Base-by-base conservation (phyloP, 257 asterid genomes). In the Nicotiana otophora region DNA sequence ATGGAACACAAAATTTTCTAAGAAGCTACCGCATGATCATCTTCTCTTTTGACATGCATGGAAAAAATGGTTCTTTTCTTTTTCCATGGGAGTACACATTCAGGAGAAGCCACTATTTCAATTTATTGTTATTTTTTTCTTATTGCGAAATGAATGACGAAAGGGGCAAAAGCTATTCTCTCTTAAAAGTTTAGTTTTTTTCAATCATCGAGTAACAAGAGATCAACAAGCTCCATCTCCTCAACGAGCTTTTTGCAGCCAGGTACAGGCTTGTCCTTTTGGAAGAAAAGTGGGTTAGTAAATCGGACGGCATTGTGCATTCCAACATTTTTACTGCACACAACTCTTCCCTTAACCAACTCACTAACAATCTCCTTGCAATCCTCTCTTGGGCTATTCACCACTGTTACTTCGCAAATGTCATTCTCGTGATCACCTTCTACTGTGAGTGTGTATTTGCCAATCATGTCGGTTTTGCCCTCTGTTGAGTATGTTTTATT, bases 211-310 rank as follows among this genome's bases (percentile, higher is more conserved):
- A 63, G 62, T 26, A 74, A 26, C 0, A 7, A 1, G 2, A 28
- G 31, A 1, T 66, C 78, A 58, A 62, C 14, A 2, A 81, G 34
- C 39, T 74, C 88, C 86, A 90, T 5, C 4, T 86, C 84, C 4
- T 65, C 54, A 19, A 88, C 39, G 10, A 86, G 80, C 0, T 33
- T 5, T 26, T 5, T 11, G 88, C 93, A 90, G 2, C 61, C 58
- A 0, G 75, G 1, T 19, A 12, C 12, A 10, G 83, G 16, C 5
- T 28, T 5, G 14, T 23, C 4, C 1, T 87, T 82, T 84, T 80
- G 84, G 86, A 87, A 90, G 3, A 89, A 89, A 7, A 90, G 79
- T 5, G 90, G 87, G 58, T 89, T 90, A 6, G 89, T 91, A 9
- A 42, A 81, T 28, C 92, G 88, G 5, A 39, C 60, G 4, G 33